Evolutionary conservation across 352 stramenopile genomes (phyloP).

Genomic region (Pseudoperonospora humuli): DNA sequence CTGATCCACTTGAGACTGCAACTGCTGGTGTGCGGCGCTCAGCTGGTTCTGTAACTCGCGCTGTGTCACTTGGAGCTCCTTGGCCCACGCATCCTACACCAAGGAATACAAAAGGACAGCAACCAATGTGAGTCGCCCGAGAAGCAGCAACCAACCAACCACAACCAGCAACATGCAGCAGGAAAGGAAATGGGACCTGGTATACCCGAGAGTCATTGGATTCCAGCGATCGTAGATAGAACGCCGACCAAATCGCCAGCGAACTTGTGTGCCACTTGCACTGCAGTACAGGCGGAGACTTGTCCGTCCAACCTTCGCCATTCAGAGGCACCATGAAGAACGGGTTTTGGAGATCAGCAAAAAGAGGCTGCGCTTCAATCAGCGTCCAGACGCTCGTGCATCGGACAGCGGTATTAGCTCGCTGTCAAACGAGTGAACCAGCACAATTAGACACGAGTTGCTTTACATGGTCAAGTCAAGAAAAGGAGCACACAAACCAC

Average conservation of each 20-base stretch:
- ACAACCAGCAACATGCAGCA: background rate
- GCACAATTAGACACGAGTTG: background rate
- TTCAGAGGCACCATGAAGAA: slow-evolving; percentile 60
- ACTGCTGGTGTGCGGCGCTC: slow-evolving; percentile 49
- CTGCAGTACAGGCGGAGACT: slow-evolving; percentile 63
- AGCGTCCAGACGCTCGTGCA: slow-evolving; percentile 68
- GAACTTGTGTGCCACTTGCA: slow-evolving; percentile 85
- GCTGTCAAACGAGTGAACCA: slow-evolving; percentile 22
- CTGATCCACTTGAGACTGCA: slow-evolving; percentile 61
- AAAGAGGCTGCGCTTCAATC: slow-evolving; percentile 32
- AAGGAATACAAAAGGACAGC: background rate
- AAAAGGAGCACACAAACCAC: no score
- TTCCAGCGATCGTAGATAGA: slow-evolving; percentile 81
- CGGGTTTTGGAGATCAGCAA: slow-evolving; percentile 58
- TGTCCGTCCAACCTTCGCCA: slow-evolving; percentile 29
- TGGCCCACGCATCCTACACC: slow-evolving; percentile 68
- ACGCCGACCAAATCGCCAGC: slow-evolving; percentile 69
- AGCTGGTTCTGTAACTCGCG: slow-evolving; percentile 68
- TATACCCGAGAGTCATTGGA: slow-evolving; percentile 75
- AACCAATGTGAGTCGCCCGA: slow-evolving; percentile 12
- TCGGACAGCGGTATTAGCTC: slow-evolving; percentile 42
- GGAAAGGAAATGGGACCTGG: slow-evolving; percentile 39
- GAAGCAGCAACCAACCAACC: no score
- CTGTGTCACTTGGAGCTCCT: slow-evolving; percentile 73
- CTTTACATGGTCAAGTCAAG: no score